A percentile compares a stretch with the other conserved stretches of the same genome.
Conservation (phyloP, 805 yeast genomes). For the Wickerhamomyces sydowiorum region DNA sequence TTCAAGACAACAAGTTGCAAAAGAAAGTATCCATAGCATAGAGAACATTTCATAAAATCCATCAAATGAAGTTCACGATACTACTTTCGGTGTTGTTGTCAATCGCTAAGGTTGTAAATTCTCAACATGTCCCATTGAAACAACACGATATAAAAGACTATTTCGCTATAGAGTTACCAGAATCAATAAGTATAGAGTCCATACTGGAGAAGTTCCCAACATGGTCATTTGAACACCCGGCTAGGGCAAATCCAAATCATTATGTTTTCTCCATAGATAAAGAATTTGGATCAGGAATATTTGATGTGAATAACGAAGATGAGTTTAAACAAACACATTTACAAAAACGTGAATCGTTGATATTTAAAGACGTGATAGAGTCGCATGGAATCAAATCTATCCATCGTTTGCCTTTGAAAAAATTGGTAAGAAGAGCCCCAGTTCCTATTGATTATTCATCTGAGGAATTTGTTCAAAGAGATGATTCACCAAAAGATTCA, state of each 20-base stretch:
- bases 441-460: constrained; percentile 29
- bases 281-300: constrained; percentile 8
- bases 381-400: constrained; percentile 36
- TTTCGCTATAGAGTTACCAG: constrained; percentile 53
- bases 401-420: constrained; percentile 49
- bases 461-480: not conserved
- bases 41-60: too few relatives aligned
- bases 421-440: constrained; percentile 53
- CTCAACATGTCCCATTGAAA: constrained; percentile 28
- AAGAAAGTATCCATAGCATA: too few relatives aligned
- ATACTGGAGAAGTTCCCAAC: constrained; percentile 33
- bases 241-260: constrained; percentile 54
- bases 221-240: constrained; percentile 59
- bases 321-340: constrained; percentile 1
- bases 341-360: constrained; percentile 10
- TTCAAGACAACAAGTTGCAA: too few relatives aligned
- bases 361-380: constrained; percentile 3
- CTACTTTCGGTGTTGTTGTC: not conserved
- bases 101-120: not conserved
- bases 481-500: constrained; percentile 40
- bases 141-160: constrained; percentile 50
- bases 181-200: constrained; percentile 25
- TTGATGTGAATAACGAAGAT: constrained; percentile 9
- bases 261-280: constrained; percentile 59
- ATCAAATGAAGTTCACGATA: not conserved